phyloP scores from a whole-genome alignment of 2,329 filamentous ascomycete genomes.

The Drechmeria coniospora region DNA sequence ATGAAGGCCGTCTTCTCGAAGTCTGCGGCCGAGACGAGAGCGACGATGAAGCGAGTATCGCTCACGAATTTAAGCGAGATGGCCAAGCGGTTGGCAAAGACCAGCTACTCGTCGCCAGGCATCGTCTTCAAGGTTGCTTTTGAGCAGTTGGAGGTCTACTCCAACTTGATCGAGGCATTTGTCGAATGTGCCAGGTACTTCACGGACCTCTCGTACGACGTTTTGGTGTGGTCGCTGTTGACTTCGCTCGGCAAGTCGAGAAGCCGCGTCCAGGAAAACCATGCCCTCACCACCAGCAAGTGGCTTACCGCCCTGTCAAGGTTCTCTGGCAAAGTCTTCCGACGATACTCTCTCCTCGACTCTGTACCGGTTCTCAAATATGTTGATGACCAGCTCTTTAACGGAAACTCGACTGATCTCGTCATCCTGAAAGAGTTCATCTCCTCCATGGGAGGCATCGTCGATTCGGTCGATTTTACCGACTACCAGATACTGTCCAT shows the following conservation, averaged over 20 bases:
- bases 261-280: slow-evolving; percentile 46
- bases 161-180: slow-evolving; percentile 86
- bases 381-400: slow-evolving; percentile 67
- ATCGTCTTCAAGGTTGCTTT: slow-evolving; percentile 83
- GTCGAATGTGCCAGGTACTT: slow-evolving; percentile 93
- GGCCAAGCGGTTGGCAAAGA: slow-evolving; percentile 78
- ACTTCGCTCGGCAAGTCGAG: slow-evolving; percentile 51
- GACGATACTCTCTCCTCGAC: slow-evolving; percentile 71
- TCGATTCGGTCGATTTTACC: slow-evolving; percentile 73
- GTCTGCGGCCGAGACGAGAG: slow-evolving; percentile 63
- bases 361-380: slow-evolving; percentile 78
- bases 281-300: slow-evolving; percentile 61
- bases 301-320: slow-evolving; percentile 82
- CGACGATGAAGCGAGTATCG: slow-evolving; percentile 78
- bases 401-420: slow-evolving; percentile 76
- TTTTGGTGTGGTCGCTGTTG: slow-evolving; percentile 82
- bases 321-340: slow-evolving; percentile 86
- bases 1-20: slow-evolving; percentile 66
- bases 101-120: slow-evolving; percentile 80
- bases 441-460: slow-evolving; percentile 83
- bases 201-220: slow-evolving; percentile 81
- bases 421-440: slow-evolving; percentile 86
- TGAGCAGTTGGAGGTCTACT: slow-evolving; percentile 82
- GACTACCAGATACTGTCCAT: slow-evolving; percentile 78
- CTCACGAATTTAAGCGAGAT: slow-evolving; percentile 75